Percentiles rank a stretch among this genome's conserved stretches.
Evolutionary conservation across 2,329 filamentous ascomycete species (phyloP).

Genomic region (Phialophora chinensis): DNA sequence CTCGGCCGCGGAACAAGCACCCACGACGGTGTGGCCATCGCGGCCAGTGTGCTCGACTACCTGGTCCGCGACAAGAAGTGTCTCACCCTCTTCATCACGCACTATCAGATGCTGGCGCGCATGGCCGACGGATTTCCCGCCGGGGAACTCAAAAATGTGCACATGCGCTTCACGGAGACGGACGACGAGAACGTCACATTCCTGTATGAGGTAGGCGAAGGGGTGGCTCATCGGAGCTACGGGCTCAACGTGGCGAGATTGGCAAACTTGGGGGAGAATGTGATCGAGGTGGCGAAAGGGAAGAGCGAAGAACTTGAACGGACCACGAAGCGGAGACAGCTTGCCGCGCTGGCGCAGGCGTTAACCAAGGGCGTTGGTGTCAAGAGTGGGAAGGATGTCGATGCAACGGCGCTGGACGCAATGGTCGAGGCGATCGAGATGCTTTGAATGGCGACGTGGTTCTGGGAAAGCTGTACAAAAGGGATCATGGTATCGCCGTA

Average conservation of each 20-base stretch:
- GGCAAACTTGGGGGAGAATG: slow-evolving; percentile 75
- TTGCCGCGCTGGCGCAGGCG: slow-evolving; percentile 49
- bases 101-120: slow-evolving; percentile 86
- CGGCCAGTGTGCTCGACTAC: slow-evolving; percentile 85
- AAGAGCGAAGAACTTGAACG: slow-evolving; percentile 84
- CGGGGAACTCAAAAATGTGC: slow-evolving; percentile 78
- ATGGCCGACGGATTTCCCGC: slow-evolving; percentile 71
- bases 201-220: slow-evolving; percentile 87
- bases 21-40: slow-evolving; percentile 95
- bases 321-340: slow-evolving; percentile 67
- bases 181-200: slow-evolving; percentile 85
- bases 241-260: slow-evolving; percentile 90
- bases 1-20: slow-evolving; percentile 91
- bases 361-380: slow-evolving; percentile 10
- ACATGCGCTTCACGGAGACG: slow-evolving; percentile 83
- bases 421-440: slow-evolving; percentile 39
- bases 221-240: slow-evolving; percentile 91
- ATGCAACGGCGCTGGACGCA: slow-evolving; percentile 28
- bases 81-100: slow-evolving; percentile 93
- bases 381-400: not conserved
- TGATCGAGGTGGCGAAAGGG: slow-evolving; percentile 78
- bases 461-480: not conserved
- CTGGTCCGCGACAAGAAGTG: slow-evolving; percentile 76
- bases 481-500: not conserved
- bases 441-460: slow-evolving; percentile 20